Evolutionary conservation across 306 rosid species (phyloP), one percentile per base, ranked within the genome.

Genomic region (Cucumis melo): DNA sequence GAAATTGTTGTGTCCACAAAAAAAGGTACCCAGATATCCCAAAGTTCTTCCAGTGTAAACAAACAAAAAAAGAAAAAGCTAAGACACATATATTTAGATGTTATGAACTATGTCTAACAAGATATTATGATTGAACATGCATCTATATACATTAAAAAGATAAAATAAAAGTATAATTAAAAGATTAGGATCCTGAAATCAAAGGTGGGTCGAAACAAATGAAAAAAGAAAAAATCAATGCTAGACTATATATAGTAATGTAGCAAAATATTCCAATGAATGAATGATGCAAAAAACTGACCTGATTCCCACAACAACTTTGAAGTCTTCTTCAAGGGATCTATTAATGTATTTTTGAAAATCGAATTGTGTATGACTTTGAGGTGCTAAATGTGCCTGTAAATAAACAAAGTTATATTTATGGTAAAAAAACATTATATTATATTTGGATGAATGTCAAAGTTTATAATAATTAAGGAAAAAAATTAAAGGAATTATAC

Each of bases 301-400:
- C 98, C 98, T 91, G 81, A 94, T 91, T 75, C 89, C 98, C 36
- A 94, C 98, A 0, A 94, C 98, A 0, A 94, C 93, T 61, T 87
- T 91, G 86, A 94, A 94, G 67, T 94, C 98, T 78, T 94, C 97
- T 51, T 94, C 98, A 23, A 94, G 81, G 10, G 96, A 86, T 71
- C 97, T 82, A 48, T 89, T 86, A 7, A 94, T 94, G 46, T 94
- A 94, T 80, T 91, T 87, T 39, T 89, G 90, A 70, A 94, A 94
- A 81, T 91, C 81, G 53, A 94, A 94, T 17, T 82, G 85, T 16
- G 79, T 80, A 71, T 89, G 96, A 82, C 88, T 87, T 79, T 87
- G 96, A 38, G 97, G 97, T 19, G 91, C 87, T 89, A 94, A 85
- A 84, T 94, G 98, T 77, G 98, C 97, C 98, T 94, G 86, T 17